Evolutionary conservation across 2,329 filamentous ascomycete genomes (phyloP), one percentile per base, ranked within the genome.

Genomic region (Aspergillus sojae): DNA sequence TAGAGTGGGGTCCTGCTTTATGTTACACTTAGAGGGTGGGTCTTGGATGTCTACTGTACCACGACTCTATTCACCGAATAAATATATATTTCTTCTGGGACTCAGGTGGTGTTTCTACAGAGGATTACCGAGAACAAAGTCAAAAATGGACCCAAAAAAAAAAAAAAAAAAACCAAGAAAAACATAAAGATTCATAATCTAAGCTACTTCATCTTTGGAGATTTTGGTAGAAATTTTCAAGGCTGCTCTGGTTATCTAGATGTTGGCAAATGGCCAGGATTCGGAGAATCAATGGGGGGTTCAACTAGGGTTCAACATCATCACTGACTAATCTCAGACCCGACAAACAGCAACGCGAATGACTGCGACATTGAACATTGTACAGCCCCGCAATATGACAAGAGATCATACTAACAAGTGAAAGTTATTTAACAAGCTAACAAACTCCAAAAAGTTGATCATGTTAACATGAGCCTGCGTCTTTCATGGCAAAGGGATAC

Each of bases 141-240:
- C 7, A 19, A 41, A 41, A 16, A 41, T 19, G 3, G 39, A n/a
- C 1, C 23, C 1, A 41, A 9, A 19, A 41, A 19, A 41, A 9
- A 4, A 19, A 21, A 1, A 41, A 9, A 19, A 41, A 19, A 41
- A 9, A 4, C 3, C 6, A n/a, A 19, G 16, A n/a, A 41, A 41
- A 41, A 9, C 19, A 4, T 16, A 1, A n/a, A n/a, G 7, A 10
- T 0, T 9, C 14, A 10, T 10, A 41, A 9, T 0, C 1, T n/a
- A 19, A 0, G 6, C 7, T 41, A n/a, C 16, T 41, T 9, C 9
- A 9, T n/a, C 14, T 46, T 23, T 46, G n/a, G 5, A 14, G 9
- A 46, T 23, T 46, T 46, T 12, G 23, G 4, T 12, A 23, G 14
- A 12, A 46, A 12, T 5, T 46, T 21, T 5, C 4, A 6, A 46